Evolutionary conservation across 2,329 filamentous ascomycete species (phyloP), one percentile per base, ranked within the genome.

Genomic region (Epicoccum sorghinum): DNA sequence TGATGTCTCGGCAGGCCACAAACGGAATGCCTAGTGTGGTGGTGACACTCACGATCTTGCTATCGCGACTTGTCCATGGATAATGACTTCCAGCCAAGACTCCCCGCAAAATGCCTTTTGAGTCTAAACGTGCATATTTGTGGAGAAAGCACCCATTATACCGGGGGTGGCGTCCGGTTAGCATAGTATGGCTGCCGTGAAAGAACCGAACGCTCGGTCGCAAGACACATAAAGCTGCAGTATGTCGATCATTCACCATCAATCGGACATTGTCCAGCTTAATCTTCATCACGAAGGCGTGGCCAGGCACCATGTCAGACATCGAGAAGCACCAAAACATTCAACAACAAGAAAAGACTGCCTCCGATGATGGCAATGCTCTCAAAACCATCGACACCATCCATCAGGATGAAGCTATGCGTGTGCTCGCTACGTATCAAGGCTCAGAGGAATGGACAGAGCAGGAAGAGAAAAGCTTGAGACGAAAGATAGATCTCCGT

Each of bases 361-460:
- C 38, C 39, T 44, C 54, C 9, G 55, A 62, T 9, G 51, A 52
- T 32, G 50, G 47, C n/a, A 36, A 32, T 12, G 22, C 47, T 18
- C 38, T 58, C 40, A 51, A 51, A 25, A 23, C 40, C 18, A 39
- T 52, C 29, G 48, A 52, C 30, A 52, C 48, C 4, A 27, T 52
- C n/a, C 48, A 52, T 13, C 48, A 52, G 23, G 48, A 52, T 46
- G 48, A 52, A 41, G 48, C 48, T 5, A 52, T 52, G 48, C 48
- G 51, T 24, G 75, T 80, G 8, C 59, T 81, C 7, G 70, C 67
- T 25, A 62, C 57, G 14, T 81, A 80, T 50, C 51, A 64, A 4
- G 79, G 78, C 1, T 74, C 79, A 12, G 61, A 72, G 48, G 60
- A 63, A 3, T 82, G 80, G 79, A 74, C 73, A 0, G 65, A 74